These are phyloP conservation scores for Pistacia atlantica DNA, from an alignment of 345 rosid genomes.

Conservation along the genomic window DNA sequence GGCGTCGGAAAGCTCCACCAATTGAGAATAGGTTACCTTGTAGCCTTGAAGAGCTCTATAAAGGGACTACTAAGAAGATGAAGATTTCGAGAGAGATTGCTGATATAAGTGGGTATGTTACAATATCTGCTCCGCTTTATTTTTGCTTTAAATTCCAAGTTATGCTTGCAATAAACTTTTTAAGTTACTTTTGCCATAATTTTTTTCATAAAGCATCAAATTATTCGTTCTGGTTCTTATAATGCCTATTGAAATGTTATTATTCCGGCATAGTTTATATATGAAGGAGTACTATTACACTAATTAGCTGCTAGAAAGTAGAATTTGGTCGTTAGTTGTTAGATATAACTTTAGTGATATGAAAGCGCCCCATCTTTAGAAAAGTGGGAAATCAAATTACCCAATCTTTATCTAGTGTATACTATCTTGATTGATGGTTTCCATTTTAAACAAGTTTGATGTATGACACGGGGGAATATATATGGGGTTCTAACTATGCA, in stretches of 20 bases:
- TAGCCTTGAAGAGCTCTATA: slow-evolving; percentile 64
- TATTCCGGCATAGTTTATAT: no score
- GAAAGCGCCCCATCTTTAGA: background rate
- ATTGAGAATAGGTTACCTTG: slow-evolving; percentile 56
- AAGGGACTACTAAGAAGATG: slow-evolving; percentile 66
- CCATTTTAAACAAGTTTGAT: background rate
- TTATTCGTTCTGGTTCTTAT: background rate
- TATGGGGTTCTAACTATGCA: background rate
- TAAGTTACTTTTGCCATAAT: background rate
- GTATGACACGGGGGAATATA: background rate
- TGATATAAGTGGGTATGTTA: slow-evolving; percentile 53
- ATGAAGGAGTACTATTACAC: no score
- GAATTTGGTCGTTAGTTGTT: background rate
- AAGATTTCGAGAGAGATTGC: slow-evolving; percentile 57
- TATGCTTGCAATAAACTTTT: no score
- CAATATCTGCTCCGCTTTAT: background rate
- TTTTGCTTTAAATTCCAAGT: background rate
- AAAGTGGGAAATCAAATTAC: no score
- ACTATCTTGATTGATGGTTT: background rate
- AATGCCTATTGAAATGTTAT: no score
- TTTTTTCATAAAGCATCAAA: background rate
- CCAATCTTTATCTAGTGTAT: background rate
- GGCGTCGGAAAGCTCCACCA: slow-evolving; percentile 50
- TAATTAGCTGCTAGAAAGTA: no score
- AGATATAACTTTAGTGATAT: background rate